These are phyloP conservation scores for Chimonanthus praecox DNA, from an alignment of 164 flowering plant species.

Conservation along the genomic window DNA sequence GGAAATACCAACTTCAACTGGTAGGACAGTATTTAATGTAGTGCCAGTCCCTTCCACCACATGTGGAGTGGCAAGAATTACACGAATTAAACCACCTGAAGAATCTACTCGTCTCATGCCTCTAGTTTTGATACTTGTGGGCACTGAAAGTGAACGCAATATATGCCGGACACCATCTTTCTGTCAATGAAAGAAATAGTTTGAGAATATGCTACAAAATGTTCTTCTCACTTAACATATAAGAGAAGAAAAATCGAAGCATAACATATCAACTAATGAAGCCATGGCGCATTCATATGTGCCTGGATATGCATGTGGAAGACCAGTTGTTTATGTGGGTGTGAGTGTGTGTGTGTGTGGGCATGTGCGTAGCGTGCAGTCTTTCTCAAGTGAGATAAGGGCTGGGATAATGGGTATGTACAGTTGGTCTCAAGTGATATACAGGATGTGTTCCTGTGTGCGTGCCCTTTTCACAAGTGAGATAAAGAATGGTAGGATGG, in stretches of 20 bases:
- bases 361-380: not conserved
- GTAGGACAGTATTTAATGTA: constrained; percentile 17
- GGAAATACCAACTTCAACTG: constrained; percentile 44
- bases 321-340: not conserved
- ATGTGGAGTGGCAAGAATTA: constrained; percentile 78
- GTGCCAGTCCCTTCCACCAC: constrained; percentile 35
- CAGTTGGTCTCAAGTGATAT: too few relatives aligned
- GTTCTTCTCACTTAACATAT: not conserved
- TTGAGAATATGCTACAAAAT: not conserved
- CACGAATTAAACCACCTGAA: constrained; percentile 52
- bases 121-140: constrained; percentile 43
- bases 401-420: too few relatives aligned
- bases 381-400: too few relatives aligned
- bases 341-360: not conserved
- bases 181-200: constrained; percentile 28
- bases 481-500: too few relatives aligned
- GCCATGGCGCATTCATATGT: too few relatives aligned
- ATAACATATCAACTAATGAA: too few relatives aligned
- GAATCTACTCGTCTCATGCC: constrained; percentile 54
- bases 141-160: constrained; percentile 80
- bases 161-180: constrained; percentile 43
- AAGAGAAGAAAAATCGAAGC: not conserved
- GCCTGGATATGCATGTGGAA: not conserved
- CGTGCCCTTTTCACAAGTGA: too few relatives aligned
- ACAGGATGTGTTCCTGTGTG: too few relatives aligned